Percentiles rank a stretch among this genome's conserved stretches.
phyloP scores from a whole-genome alignment of 2,329 filamentous ascomycete species.

The Pseudocercospora fijiensis region DNA sequence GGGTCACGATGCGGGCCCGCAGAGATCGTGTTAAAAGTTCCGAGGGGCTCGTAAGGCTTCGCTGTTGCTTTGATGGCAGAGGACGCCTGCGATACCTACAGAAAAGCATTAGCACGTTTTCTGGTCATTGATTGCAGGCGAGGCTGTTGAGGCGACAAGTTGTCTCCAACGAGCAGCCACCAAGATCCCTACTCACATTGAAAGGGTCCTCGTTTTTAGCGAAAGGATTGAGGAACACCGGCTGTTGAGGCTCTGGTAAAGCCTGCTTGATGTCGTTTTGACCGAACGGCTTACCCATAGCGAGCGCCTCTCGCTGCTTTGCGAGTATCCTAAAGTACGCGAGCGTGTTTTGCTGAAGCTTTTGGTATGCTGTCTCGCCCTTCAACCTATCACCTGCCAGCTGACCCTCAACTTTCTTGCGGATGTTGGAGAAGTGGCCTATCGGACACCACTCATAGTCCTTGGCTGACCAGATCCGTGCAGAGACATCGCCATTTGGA shows the following conservation, averaged over 20 bases:
- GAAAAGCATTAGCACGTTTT: neutral
- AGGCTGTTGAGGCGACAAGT: too few relatives aligned
- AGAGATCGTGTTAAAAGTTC: neutral
- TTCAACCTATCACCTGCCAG: slow-evolving; percentile 44
- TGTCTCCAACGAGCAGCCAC: too few relatives aligned
- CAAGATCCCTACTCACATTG: neutral
- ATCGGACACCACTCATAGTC: slow-evolving; percentile 48
- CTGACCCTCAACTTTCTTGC: slow-evolving; percentile 46
- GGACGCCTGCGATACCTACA: neutral
- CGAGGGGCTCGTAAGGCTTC: slow-evolving; percentile 1
- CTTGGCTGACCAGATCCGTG: slow-evolving; percentile 47
- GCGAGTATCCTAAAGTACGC: slow-evolving; percentile 46
- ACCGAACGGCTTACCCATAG: slow-evolving; percentile 35
- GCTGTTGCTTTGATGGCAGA: slow-evolving; percentile 3
- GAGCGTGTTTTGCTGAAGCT: slow-evolving; percentile 40
- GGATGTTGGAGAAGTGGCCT: slow-evolving; percentile 45
- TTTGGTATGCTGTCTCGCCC: slow-evolving; percentile 38
- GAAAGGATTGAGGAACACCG: neutral
- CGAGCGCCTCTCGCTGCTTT: slow-evolving; percentile 40
- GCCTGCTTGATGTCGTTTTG: slow-evolving; percentile 34
- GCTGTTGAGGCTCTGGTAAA: slow-evolving; percentile 27
- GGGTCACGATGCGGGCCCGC: neutral
- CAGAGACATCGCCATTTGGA: slow-evolving; percentile 49
- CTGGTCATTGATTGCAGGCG: neutral
- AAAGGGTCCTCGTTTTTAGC: slow-evolving; percentile 12